These are phyloP conservation scores for Scheffersomyces amazonensis DNA, from an alignment of 805 yeast genomes.

Conservation along the genomic window DNA sequence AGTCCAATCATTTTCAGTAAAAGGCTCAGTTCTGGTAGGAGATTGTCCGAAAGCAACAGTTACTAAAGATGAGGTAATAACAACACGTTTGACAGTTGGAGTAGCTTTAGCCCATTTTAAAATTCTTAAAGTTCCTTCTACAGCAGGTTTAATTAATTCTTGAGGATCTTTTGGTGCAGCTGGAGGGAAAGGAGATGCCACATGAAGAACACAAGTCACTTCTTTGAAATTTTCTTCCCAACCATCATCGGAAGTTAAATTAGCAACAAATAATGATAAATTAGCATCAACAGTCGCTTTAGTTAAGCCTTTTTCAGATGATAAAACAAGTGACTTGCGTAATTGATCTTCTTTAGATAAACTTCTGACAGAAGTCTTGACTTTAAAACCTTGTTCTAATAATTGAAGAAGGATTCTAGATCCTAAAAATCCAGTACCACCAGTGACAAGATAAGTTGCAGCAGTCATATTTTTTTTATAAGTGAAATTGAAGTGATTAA, in stretches of 20 bases:
- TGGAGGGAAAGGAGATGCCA: conserved; percentile 18
- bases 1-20: conserved; percentile 1
- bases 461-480: no score
- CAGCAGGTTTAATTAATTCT: conserved; percentile 16
- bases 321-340: background rate
- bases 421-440: conserved; percentile 16
- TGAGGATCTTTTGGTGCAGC: conserved; percentile 14
- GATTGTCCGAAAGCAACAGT: conserved; percentile 32
- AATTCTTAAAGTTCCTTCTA: conserved; percentile 15
- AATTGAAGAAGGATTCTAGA: conserved; percentile 11
- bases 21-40: conserved; percentile 6
- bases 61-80: conserved; percentile 46
- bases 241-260: conserved; percentile 10
- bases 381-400: conserved; percentile 10
- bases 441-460: no score
- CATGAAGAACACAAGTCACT: conserved; percentile 40
- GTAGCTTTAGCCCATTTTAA: conserved; percentile 11
- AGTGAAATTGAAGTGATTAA: no score
- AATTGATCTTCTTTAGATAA: conserved; percentile 1
- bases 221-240: conserved; percentile 24
- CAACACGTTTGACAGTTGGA: conserved; percentile 28
- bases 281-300: conserved; percentile 15
- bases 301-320: conserved; percentile 14
- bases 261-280: conserved; percentile 8
- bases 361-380: conserved; percentile 7